Evolutionary conservation across 2,329 filamentous ascomycete species (phyloP).

Genomic region (Samsoniella hepiali): DNA sequence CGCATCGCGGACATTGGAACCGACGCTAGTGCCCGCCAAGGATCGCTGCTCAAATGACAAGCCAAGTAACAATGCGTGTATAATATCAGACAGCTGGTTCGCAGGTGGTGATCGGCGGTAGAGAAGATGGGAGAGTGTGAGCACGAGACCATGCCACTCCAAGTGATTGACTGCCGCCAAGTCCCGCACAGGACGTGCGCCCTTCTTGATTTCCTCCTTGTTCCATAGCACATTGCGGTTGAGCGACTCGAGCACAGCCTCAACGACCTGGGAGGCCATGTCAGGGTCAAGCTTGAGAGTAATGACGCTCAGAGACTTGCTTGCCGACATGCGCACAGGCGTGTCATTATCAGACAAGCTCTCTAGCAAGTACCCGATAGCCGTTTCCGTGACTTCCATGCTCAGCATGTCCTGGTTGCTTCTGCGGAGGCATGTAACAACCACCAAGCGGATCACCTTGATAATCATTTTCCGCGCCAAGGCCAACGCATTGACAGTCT

Average conservation of each 20-base stretch:
- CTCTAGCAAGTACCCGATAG: conserved; percentile 78
- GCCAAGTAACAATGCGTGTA: conserved; percentile 74
- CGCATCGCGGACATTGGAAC: conserved; percentile 88
- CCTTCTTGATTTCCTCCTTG: conserved; percentile 35
- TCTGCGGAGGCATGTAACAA: conserved; percentile 61
- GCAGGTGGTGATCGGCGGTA: conserved; percentile 79
- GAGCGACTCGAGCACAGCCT: conserved; percentile 74
- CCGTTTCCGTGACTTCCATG: conserved; percentile 66
- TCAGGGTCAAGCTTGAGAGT: conserved; percentile 73
- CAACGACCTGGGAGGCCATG: conserved; percentile 83
- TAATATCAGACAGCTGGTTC: conserved; percentile 65
- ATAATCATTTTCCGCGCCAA: conserved; percentile 77
- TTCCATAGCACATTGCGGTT: conserved; percentile 56
- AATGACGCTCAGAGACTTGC: conserved; percentile 87
- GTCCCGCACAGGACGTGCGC: conserved; percentile 47
- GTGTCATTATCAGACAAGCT: conserved; percentile 83
- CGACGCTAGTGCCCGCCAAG: conserved; percentile 78
- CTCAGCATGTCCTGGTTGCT: conserved; percentile 39
- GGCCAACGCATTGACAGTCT: conserved; percentile 65
- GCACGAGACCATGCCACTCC: conserved; percentile 87
- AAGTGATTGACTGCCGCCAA: conserved; percentile 74
- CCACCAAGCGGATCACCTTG: conserved; percentile 77
- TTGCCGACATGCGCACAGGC: conserved; percentile 83
- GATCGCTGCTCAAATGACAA: conserved; percentile 86
- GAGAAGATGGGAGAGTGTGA: conserved; percentile 81